Base-by-base conservation (phyloP, 2,329 filamentous ascomycete genomes). In the Aspergillus tanneri region DNA sequence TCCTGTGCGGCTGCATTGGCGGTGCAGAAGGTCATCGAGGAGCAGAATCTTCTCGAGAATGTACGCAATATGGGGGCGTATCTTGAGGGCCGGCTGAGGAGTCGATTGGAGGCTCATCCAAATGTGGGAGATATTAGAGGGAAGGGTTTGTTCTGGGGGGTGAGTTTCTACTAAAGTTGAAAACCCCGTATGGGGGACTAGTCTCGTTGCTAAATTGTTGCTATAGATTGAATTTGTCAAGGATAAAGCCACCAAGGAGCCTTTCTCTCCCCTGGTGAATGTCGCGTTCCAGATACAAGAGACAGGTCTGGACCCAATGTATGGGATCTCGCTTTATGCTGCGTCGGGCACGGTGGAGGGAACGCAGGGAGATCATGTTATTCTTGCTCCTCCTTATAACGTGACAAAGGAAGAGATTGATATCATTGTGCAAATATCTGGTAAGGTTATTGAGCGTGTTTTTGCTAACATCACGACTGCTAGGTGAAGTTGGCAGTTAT, bases 311-410 rank as follows among this genome's bases (percentile, higher is more conserved):
- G 60, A 68, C 7, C 59, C 68, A 4, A 62, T 60, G 14, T 60
- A 78, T 58, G 74, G 72, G 46, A 79, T 87, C 53, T 77, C 77
- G 3, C 60, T 88, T 2, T 89, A 88, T 61, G 82, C 82, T 1
- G 84, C 84, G 0, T 70, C 71, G 0, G 85, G 85, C 1, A 82
- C 82, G 0, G 79, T 73, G 0, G 83, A 87, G 36, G 74, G 78
- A 1, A 61, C 64, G n/a, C 62, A 63, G 1, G 86, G 87, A 8
- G 87, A 91, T 59, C 85, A 88, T 64, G 72, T 89, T 27, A 74
- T 90, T 21, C 59, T 91, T 9, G 80, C 85, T 1, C 87, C 87
- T 4, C 77, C 87, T 1, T 89, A 83, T 67, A 88, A 80, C 36
- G 74, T 85, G 18, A 82, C 77, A 1, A 67, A 69, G 35, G 72